Percentiles rank a stretch among this genome's conserved stretches.
phyloP scores from a whole-genome alignment of 345 rosid species.

The Brassica cretica region DNA sequence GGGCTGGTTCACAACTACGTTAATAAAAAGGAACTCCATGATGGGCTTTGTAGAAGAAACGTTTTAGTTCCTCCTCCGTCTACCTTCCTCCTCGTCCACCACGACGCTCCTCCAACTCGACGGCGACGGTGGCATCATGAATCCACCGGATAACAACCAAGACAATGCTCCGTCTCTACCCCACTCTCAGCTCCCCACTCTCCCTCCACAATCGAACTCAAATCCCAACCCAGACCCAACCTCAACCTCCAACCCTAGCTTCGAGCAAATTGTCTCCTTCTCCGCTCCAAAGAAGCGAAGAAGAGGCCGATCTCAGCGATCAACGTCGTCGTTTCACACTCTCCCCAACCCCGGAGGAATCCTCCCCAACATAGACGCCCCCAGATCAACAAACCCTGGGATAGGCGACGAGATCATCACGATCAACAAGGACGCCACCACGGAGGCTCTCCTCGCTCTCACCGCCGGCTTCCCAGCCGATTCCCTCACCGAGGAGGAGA shows the following conservation, averaged over 20 bases:
- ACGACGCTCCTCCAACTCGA: conserved; percentile 1
- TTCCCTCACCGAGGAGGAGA: conserved; percentile 83
- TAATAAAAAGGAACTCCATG: background rate
- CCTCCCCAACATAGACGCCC: conserved; percentile 12
- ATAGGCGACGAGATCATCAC: conserved; percentile 85
- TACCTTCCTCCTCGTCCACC: background rate
- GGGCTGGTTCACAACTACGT: background rate
- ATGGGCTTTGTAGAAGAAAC: background rate
- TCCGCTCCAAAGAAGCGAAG: conserved; percentile 80
- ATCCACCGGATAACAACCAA: conserved; percentile 40
- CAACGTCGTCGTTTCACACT: conserved; percentile 45
- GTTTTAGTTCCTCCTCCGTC: background rate
- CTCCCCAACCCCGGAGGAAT: conserved; percentile 29
- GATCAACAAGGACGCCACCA: conserved; percentile 83
- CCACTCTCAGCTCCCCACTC: conserved; percentile 44
- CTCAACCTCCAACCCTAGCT: conserved; percentile 34
- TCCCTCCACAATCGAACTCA: conserved; percentile 45
- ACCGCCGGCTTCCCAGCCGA: conserved; percentile 97
- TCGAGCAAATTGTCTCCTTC: conserved; percentile 58
- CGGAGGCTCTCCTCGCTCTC: conserved; percentile 84
- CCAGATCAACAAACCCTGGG: conserved; percentile 36
- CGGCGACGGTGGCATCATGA: conserved; percentile 43
- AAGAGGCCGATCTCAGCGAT: conserved; percentile 80
- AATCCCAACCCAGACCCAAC: conserved; percentile 36
- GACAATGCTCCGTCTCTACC: conserved; percentile 46